phyloP scores from a whole-genome alignment of 169 alveolate genomes.

The Eimeria acervulina region DNA sequence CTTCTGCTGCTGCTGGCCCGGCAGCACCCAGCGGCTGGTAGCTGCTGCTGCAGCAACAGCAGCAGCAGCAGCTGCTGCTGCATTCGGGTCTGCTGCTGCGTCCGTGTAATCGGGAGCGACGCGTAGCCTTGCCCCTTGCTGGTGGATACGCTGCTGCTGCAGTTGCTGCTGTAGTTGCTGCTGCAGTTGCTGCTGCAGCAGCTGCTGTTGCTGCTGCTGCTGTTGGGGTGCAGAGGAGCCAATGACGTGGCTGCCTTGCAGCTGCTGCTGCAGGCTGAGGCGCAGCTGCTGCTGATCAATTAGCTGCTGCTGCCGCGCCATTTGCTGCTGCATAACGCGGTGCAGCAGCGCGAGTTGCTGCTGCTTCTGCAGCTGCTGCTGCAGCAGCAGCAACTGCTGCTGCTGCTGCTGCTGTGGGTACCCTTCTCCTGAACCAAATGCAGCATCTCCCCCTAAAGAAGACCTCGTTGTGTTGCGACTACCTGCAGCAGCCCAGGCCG shows the following conservation, averaged over 20 bases:
- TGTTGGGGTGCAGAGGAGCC: neutral
- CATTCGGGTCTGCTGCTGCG: neutral
- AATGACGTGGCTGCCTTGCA: neutral
- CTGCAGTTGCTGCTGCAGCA: conserved; percentile 2
- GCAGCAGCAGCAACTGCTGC: conserved; percentile 24
- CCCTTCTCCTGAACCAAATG: neutral
- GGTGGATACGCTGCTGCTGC: neutral
- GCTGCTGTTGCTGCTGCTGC: conserved; percentile 1
- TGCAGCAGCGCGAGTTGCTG: neutral
- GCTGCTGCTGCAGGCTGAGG: too few species aligned
- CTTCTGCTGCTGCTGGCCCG: conserved; percentile 35
- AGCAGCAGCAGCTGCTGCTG: conserved; percentile 49
- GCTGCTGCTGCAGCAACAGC: conserved; percentile 42
- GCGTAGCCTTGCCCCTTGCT: neutral
- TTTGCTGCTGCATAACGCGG: conserved; percentile 13
- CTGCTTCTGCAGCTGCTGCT: conserved; percentile 56
- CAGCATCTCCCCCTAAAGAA: conserved; percentile 29
- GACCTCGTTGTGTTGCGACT: conserved; percentile 53
- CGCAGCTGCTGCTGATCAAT: conserved; percentile 49
- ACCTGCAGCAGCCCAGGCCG: conserved; percentile 29
- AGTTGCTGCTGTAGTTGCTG: neutral
- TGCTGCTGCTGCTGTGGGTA: conserved; percentile 67
- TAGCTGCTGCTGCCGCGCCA: conserved; percentile 70
- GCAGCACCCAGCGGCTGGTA: conserved; percentile 43
- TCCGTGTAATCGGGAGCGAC: neutral